A percentile compares a stretch with the other conserved stretches of the same genome.
Evolutionary conservation across 768 basidiomycete species (phyloP).

Genomic region (Phylloporus sp.): DNA sequence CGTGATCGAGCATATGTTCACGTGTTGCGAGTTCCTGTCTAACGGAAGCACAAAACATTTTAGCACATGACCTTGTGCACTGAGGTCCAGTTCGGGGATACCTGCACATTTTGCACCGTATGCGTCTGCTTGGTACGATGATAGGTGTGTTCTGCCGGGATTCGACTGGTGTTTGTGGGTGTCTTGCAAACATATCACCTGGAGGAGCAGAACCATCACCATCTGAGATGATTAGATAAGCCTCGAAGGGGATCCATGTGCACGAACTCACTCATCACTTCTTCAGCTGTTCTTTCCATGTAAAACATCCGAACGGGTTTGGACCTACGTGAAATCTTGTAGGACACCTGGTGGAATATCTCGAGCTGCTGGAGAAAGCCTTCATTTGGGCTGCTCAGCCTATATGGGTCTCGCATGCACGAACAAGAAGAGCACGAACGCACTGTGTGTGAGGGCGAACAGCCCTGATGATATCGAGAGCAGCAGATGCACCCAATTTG

Average conservation of each 20-base stretch:
- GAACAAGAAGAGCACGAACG: slow-evolving; percentile 25
- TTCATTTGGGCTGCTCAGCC: slow-evolving; percentile 77
- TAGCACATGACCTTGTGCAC: background rate
- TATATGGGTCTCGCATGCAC: background rate
- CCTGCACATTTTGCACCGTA: slow-evolving; percentile 93
- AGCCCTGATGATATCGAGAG: slow-evolving; percentile 64
- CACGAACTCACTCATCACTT: slow-evolving; percentile 68
- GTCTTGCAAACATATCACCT: slow-evolving; percentile 74
- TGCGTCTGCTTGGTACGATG: slow-evolving; percentile 53
- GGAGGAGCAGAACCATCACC: slow-evolving; percentile 66
- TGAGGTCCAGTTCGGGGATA: slow-evolving; percentile 18
- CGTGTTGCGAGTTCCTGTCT: slow-evolving; percentile 80
- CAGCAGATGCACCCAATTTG: slow-evolving; percentile 52
- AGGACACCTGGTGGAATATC: slow-evolving; percentile 71
- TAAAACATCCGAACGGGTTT: slow-evolving; percentile 80
- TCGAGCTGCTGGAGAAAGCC: slow-evolving; percentile 80
- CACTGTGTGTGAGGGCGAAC: slow-evolving; percentile 71
- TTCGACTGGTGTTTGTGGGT: slow-evolving; percentile 61
- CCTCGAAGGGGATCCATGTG: slow-evolving; percentile 1
- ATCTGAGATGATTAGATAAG: slow-evolving; percentile 41
- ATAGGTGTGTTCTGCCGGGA: slow-evolving; percentile 59
- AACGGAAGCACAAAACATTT: background rate
- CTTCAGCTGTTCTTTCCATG: slow-evolving; percentile 67
- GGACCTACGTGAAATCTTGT: slow-evolving; percentile 61
- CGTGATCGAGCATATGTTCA: slow-evolving; percentile 94